Evolutionary conservation across 495 filamentous ascomycete species (phyloP).

Genomic region (Acidomyces sp.): DNA sequence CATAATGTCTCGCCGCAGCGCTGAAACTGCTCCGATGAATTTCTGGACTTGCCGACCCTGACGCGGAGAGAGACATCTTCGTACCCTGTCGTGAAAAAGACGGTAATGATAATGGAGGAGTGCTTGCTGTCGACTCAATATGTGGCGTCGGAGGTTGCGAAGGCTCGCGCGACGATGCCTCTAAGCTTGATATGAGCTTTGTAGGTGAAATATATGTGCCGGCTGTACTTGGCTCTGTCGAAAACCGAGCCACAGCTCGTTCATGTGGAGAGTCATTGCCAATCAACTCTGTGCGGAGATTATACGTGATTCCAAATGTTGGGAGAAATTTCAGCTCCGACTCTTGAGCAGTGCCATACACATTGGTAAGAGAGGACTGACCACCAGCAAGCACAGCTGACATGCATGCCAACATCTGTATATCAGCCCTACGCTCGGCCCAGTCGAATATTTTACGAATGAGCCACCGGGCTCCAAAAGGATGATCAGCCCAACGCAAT

Average conservation of each 20-base stretch:
- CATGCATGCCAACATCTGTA: constrained; percentile 12
- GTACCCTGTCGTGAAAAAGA: not conserved
- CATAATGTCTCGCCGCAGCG: constrained; percentile 15
- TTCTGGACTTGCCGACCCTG: constrained; percentile 11
- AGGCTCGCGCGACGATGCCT: not conserved
- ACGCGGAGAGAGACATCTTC: constrained; percentile 3
- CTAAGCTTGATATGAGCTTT: not conserved
- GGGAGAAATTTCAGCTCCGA: not conserved
- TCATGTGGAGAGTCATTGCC: too few species aligned
- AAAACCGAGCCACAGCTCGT: too few species aligned
- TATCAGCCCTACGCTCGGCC: constrained; percentile 12
- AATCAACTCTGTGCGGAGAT: too few species aligned
- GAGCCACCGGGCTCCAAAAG: constrained; percentile 60
- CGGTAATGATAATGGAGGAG: constrained; percentile 12
- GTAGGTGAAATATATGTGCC: constrained; percentile 1
- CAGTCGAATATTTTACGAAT: constrained; percentile 37
- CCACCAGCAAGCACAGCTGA: constrained; percentile 13
- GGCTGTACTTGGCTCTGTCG: not conserved
- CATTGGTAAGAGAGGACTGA: not conserved
- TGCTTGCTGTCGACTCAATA: constrained; percentile 4
- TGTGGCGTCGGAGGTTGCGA: constrained; percentile 15
- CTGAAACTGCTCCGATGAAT: constrained; percentile 19
- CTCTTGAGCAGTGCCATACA: not conserved
- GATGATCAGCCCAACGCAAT: constrained; percentile 59
- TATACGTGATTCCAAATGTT: too few species aligned